Evolutionary conservation across 2,329 filamentous ascomycete genomes (phyloP).

Genomic region (Hansfordia pulvinata): DNA sequence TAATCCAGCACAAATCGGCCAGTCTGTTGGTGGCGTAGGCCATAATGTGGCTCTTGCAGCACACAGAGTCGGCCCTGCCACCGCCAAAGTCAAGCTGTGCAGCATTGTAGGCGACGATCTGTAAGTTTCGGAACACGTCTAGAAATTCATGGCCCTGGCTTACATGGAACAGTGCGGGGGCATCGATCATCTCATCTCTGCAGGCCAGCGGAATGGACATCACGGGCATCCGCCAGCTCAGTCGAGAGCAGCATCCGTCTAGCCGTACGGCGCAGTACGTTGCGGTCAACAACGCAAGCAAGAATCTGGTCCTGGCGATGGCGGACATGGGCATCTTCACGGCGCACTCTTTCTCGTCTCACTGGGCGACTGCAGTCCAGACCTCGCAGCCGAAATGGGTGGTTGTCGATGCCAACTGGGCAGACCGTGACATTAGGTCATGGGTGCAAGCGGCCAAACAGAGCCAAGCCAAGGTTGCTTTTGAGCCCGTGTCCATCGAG

Average conservation of each 20-base stretch:
- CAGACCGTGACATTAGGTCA: conserved; percentile 44
- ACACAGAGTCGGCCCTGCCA: conserved; percentile 47
- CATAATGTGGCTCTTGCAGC: conserved; percentile 83
- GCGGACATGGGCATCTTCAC: conserved; percentile 85
- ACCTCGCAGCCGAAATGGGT: conserved; percentile 56
- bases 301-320: conserved; percentile 83
- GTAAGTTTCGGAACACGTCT: conserved; percentile 24
- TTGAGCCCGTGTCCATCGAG: conserved; percentile 77
- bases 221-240: conserved; percentile 45
- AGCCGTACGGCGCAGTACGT: conserved; percentile 81
- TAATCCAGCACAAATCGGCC: conserved; percentile 68
- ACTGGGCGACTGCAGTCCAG: conserved; percentile 47
- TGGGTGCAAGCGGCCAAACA: conserved; percentile 53
- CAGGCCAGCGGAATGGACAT: conserved; percentile 49
- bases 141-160: neutral
- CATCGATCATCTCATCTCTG: conserved; percentile 56
- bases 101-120: conserved; percentile 72
- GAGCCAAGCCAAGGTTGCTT: conserved; percentile 49
- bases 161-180: conserved; percentile 45
- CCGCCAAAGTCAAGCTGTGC: conserved; percentile 58
- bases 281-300: conserved; percentile 71
- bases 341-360: conserved; percentile 32
- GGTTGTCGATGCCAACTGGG: conserved; percentile 83
- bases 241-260: conserved; percentile 29
- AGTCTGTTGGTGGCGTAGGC: conserved; percentile 82